These are phyloP conservation scores for Orbilia oligospora DNA, from an alignment of 2,329 filamentous ascomycete genomes.

Conservation along the genomic window DNA sequence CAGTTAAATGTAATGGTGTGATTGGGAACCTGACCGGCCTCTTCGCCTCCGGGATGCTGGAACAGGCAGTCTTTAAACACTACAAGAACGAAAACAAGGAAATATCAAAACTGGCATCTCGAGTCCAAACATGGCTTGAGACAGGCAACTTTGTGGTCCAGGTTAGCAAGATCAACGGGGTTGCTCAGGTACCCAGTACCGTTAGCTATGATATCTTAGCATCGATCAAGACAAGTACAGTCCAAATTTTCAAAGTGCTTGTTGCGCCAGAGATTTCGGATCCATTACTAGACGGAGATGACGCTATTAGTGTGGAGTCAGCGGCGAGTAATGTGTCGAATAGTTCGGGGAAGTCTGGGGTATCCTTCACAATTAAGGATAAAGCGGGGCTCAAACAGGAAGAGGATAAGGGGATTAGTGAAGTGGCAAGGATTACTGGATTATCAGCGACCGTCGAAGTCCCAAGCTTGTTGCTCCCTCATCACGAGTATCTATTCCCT, in stretches of 20 bases:
- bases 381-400: constrained; percentile 58
- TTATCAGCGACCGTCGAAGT: constrained; percentile 70
- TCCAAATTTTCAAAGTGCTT: constrained; percentile 57
- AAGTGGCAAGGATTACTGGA: constrained; percentile 71
- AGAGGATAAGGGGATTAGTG: constrained; percentile 68
- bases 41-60: constrained; percentile 70
- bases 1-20: constrained; percentile 70
- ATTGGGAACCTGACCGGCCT: constrained; percentile 71
- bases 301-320: constrained; percentile 53
- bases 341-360: constrained; percentile 31
- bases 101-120: constrained; percentile 68
- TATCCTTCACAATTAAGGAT: constrained; percentile 55
- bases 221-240: constrained; percentile 62
- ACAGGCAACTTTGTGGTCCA: constrained; percentile 72
- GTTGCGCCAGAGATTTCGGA: constrained; percentile 52
- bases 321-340: constrained; percentile 45
- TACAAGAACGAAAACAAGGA: constrained; percentile 69
- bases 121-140: constrained; percentile 70
- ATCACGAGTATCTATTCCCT: constrained; percentile 72
- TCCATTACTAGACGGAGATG: constrained; percentile 46
- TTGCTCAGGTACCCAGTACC: constrained; percentile 70
- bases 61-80: constrained; percentile 70
- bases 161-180: constrained; percentile 68
- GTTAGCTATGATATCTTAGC: constrained; percentile 70
- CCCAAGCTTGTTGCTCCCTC: constrained; percentile 71